phyloP scores from a whole-genome alignment of 495 filamentous ascomycete genomes.

The Penicillium roqueforti region DNA sequence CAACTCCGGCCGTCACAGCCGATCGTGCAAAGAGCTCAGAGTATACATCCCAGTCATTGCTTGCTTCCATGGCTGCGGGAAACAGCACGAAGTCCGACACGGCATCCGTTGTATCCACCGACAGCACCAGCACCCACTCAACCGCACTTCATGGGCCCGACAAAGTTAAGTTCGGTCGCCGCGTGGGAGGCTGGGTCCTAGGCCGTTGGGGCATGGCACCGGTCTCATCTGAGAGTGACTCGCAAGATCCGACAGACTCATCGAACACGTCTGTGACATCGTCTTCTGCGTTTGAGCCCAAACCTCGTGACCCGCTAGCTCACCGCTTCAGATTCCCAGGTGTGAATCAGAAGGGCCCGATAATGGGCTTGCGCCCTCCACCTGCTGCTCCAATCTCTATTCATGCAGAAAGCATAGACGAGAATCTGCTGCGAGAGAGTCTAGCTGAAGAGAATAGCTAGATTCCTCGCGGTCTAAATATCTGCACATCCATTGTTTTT shows the following conservation, averaged over 20 bases:
- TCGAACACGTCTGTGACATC: constrained; percentile 3
- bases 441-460: constrained; percentile 29
- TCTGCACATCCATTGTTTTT: constrained; percentile 3
- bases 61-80: constrained; percentile 39
- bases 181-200: constrained; percentile 53
- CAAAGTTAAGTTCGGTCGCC: constrained; percentile 38
- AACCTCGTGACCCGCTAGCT: not conserved
- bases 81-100: constrained; percentile 15
- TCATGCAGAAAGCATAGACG: constrained; percentile 36
- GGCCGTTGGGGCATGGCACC: constrained; percentile 52
- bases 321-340: constrained; percentile 40
- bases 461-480: not conserved
- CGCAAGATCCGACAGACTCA: constrained; percentile 17
- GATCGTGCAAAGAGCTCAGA: constrained; percentile 26
- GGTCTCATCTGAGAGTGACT: constrained; percentile 19
- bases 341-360: constrained; percentile 47
- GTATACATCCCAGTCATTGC: constrained; percentile 33
- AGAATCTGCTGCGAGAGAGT: constrained; percentile 39
- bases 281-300: not conserved
- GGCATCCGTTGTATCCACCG: constrained; percentile 21
- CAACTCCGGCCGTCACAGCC: constrained; percentile 41
- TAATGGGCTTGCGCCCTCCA: constrained; percentile 37
- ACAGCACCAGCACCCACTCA: constrained; percentile 26
- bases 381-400: constrained; percentile 29
- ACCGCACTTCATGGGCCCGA: constrained; percentile 18